Percentiles rank a stretch among this genome's conserved stretches.
These are phyloP conservation scores for Septoria petroselini DNA, from an alignment of 2,329 filamentous ascomycete species.

Conservation along the genomic window DNA sequence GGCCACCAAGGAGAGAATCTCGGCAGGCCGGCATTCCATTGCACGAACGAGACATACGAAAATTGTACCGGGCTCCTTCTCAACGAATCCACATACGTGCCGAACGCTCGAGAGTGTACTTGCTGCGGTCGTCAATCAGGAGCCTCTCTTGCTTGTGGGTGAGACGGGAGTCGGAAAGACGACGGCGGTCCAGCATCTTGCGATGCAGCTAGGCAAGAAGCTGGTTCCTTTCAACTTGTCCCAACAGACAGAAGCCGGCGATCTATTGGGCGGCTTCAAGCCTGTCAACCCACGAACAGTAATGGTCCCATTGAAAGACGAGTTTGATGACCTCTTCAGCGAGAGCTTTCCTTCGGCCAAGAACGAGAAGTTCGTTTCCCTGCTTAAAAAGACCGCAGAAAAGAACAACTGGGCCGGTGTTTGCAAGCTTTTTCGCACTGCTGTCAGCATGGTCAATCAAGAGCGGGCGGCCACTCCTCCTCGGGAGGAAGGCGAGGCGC, in stretches of 20 bases:
- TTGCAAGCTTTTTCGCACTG: slow-evolving; percentile 82
- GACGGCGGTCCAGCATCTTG: slow-evolving; percentile 89
- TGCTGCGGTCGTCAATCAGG: slow-evolving; percentile 74
- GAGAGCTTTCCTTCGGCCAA: slow-evolving; percentile 83
- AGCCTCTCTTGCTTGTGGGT: slow-evolving; percentile 91
- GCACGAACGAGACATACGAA: slow-evolving; percentile 20
- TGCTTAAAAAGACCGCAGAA: slow-evolving; percentile 73
- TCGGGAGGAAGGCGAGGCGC: slow-evolving; percentile 53
- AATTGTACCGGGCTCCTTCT: slow-evolving; percentile 62
- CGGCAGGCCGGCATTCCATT: slow-evolving; percentile 35
- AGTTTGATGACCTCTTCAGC: slow-evolving; percentile 86
- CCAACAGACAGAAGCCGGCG: slow-evolving; percentile 96
- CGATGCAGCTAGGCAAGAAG: slow-evolving; percentile 77
- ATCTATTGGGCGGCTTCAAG: slow-evolving; percentile 93
- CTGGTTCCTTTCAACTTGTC: slow-evolving; percentile 93
- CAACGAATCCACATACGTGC: slow-evolving; percentile 80
- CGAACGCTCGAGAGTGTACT: slow-evolving; percentile 84
- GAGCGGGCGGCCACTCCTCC: slow-evolving; percentile 48
- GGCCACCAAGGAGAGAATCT: slow-evolving; percentile 37
- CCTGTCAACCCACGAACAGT: slow-evolving; percentile 86
- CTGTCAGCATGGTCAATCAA: slow-evolving; percentile 78
- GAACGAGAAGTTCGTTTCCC: slow-evolving; percentile 81
- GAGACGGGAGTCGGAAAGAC: slow-evolving; percentile 99
- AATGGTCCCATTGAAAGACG: slow-evolving; percentile 84
- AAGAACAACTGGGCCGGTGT: slow-evolving; percentile 85